Evolutionary conservation across 345 rosid genomes (phyloP).

Genomic region (Euphorbia tirucalli): DNA sequence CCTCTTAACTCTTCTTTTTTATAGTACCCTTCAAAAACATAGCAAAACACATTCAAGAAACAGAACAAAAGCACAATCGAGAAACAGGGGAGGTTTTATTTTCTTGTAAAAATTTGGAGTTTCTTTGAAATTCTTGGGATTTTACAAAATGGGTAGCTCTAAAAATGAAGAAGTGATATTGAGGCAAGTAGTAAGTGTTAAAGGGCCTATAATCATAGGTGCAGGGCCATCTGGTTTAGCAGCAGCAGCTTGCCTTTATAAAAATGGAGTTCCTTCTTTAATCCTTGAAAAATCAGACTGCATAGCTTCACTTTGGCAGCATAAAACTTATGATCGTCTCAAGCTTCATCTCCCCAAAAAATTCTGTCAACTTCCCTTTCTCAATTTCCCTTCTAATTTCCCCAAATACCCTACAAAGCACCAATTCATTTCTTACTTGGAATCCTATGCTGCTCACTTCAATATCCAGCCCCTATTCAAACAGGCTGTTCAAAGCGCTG

Average conservation of each 20-base stretch:
- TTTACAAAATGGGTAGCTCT: constrained; percentile 43
- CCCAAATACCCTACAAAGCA: constrained; percentile 75
- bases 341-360: constrained; percentile 86
- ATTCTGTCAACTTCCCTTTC: constrained; percentile 73
- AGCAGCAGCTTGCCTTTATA: constrained; percentile 63
- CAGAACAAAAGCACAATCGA: constrained; percentile 13
- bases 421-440: constrained; percentile 71
- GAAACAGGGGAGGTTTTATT: constrained; percentile 21
- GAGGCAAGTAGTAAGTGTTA: constrained; percentile 29
- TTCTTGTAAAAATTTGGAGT: neutral
- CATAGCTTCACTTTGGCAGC: constrained; percentile 83
- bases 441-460: constrained; percentile 68
- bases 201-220: constrained; percentile 80
- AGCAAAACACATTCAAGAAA: constrained; percentile 18
- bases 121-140: constrained; percentile 22
- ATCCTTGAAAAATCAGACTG: constrained; percentile 72
- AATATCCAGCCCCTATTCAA: constrained; percentile 57
- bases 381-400: constrained; percentile 58
- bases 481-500: constrained; percentile 53
- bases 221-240: constrained; percentile 96
- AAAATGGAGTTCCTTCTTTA: constrained; percentile 58
- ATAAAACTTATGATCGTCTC: constrained; percentile 78
- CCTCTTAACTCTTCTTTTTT: neutral
- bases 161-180: constrained; percentile 11
- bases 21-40: neutral